Conservation (phyloP, 208 protist genomes). For the Trypanosoma theileri region DNA sequence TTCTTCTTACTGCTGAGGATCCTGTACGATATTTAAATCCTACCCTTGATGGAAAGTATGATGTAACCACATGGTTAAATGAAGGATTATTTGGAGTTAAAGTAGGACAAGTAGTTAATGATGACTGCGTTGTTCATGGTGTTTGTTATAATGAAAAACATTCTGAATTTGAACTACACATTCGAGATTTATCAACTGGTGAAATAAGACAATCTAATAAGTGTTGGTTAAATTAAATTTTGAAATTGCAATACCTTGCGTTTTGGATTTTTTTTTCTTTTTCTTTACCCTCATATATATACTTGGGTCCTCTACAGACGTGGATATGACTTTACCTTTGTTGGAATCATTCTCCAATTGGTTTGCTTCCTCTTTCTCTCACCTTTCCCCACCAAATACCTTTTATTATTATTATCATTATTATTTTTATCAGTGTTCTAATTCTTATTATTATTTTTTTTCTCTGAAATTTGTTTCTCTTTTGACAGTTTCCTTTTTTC, state of each 20-base stretch:
- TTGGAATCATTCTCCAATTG: neutral
- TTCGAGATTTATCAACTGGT: constrained; percentile 38
- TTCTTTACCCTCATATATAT: neutral
- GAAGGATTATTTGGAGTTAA: constrained; percentile 71
- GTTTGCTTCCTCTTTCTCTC: constrained; percentile 4
- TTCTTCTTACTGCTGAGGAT: constrained; percentile 48
- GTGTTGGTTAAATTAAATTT: constrained; percentile 6
- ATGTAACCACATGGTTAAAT: constrained; percentile 65
- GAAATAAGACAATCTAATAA: constrained; percentile 17
- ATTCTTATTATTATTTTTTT: no score
- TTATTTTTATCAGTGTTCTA: no score
- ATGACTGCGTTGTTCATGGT: constrained; percentile 46
- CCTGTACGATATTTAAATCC: constrained; percentile 69
- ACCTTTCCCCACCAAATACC: neutral
- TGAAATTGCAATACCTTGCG: neutral
- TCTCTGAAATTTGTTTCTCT: no score
- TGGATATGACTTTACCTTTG: no score
- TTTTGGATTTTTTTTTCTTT: neutral
- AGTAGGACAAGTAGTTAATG: constrained; percentile 42
- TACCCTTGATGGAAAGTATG: constrained; percentile 32
- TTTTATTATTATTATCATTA: neutral
- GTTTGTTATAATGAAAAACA: constrained; percentile 50
- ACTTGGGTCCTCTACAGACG: no score
- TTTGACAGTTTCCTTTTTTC: no score
- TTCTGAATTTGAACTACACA: constrained; percentile 65